Evolutionary conservation across 2,329 filamentous ascomycete genomes (phyloP), one percentile per base, ranked within the genome.

Genomic region (Trichophyton verrucosum): DNA sequence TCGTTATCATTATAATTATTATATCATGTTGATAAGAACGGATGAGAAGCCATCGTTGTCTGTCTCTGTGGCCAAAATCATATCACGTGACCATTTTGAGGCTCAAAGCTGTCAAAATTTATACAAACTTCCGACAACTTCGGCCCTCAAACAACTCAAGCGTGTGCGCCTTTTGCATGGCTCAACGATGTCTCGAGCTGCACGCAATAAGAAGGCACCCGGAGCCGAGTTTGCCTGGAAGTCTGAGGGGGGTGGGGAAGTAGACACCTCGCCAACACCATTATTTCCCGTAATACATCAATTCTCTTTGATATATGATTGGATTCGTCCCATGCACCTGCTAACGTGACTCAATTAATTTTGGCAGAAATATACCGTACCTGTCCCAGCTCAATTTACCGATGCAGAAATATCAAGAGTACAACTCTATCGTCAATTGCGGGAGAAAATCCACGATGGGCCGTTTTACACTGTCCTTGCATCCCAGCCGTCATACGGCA

Each of bases 391-490:
- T 38, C 67, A 66, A 5, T 66, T 76, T 51, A 69, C 61, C n/a
- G 62, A 63, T 3, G 67, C 67, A 44, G 83, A 85, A 71, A 72
- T 73, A 60, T 68, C 68, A 3, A 74, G 78, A 63, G 74, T 83
- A 57, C 73, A 79, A 58, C 70, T 77, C 61, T 81, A 81, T 66
- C 77, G 80, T 6, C 70, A 70, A 1, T 71, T 85, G 3, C 81
- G 81, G 64, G 78, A 80, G 55, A 75, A 75, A 51, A 78, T 82
- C 61, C 82, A 83, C 66, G 79, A 84, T 55, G 83, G 83, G 0
- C 81, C 83, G 0, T 80, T 83, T 64, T 86, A 83, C 71, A 79
- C 80, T 0, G 75, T 81, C 17, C 74, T 83, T 3, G 78, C 75
- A 62, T 74, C 62, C 62, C 73, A 53, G 63, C 72, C 49, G 68